Base-by-base conservation (phyloP, 2,329 filamentous ascomycete genomes). In the Aspergillus awamori region DNA sequence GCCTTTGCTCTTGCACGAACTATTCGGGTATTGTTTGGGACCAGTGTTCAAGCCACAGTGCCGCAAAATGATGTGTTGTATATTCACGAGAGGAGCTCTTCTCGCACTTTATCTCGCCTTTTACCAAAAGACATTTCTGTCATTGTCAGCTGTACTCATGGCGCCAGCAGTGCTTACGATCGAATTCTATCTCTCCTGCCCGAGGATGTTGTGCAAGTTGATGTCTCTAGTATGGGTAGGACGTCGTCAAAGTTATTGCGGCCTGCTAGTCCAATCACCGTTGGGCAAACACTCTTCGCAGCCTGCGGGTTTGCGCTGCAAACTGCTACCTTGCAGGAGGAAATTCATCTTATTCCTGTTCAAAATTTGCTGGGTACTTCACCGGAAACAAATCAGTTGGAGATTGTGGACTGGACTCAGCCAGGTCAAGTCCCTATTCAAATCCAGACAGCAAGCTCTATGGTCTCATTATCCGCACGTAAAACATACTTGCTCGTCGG, bases 401-500 rank as follows among this genome's bases (percentile, higher is more conserved):
- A 17, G 15, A 33, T 56, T 17, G n/a, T 56, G 10, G 39, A 56
- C 24, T 56, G 53, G 53, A 33, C 41, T 20, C 17, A 15, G 8
- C 26, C 39, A 33, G 53, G 43, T 20, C 8, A 24, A 36, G 39
- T 56, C 11, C 39, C 28, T 30, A 28, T 47, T 5, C 39, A 13
- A 15, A 24, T 56, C 8, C 53, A 56, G 28, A 56, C 53, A 4
- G 53, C 53, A 56, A 36, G 53, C 24, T 56, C 53, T 4, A 45
- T 45, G 53, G 11, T 56, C 11, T 15, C 8, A n/a, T 10, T 56
- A 5, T 36, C 24, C 17, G 22, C 39, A 33, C 26, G 56, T 2
- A 60, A 39, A 24, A 53, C 58, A 3, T 60, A 56, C 15, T 30
- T 55, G 15, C 28, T 60, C 8, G 52, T 15, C 20, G 58, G 58